These are phyloP conservation scores for Apiospora kogelbergensis DNA, from an alignment of 2,329 filamentous ascomycete genomes.

Conservation along the genomic window DNA sequence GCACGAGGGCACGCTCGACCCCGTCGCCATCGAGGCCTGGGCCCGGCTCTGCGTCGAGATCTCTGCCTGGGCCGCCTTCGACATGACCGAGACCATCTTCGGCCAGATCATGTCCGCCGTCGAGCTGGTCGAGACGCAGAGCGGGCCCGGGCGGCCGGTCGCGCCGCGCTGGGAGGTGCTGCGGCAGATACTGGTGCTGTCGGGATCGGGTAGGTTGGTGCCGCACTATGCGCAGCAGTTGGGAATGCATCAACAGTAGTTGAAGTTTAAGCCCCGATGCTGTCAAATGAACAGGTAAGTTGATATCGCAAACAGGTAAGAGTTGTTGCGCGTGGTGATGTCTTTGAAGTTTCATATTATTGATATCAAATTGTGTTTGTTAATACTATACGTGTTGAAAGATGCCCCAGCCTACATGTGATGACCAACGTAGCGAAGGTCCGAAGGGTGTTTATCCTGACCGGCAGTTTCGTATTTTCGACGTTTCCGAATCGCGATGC, in stretches of 20 bases:
- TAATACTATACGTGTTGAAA: too few species aligned
- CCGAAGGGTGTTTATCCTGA: not conserved
- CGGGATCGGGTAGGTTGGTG: not conserved
- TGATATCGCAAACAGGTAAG: too few species aligned
- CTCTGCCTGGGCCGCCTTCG: not conserved
- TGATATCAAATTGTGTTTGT: too few species aligned
- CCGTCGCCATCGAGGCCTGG: not conserved
- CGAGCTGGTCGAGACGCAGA: not conserved
- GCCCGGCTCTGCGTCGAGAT: not conserved
- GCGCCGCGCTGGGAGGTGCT: not conserved
- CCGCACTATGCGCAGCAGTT: not conserved
- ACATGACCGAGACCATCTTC: not conserved
- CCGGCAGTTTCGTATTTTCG: not conserved
- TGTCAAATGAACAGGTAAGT: too few species aligned
- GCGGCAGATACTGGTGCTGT: not conserved
- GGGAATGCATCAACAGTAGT: not conserved
- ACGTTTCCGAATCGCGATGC: not conserved
- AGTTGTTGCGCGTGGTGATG: too few species aligned
- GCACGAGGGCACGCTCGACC: constrained; percentile 6
- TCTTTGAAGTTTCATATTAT: too few species aligned
- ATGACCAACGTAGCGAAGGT: not conserved
- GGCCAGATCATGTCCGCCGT: not conserved
- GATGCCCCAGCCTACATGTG: too few species aligned
- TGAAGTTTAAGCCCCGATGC: not conserved
- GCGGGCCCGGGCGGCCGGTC: not conserved